These are phyloP conservation scores for Pyricularia sp. DNA, from an alignment of 2,329 filamentous ascomycete species.

Conservation along the genomic window DNA sequence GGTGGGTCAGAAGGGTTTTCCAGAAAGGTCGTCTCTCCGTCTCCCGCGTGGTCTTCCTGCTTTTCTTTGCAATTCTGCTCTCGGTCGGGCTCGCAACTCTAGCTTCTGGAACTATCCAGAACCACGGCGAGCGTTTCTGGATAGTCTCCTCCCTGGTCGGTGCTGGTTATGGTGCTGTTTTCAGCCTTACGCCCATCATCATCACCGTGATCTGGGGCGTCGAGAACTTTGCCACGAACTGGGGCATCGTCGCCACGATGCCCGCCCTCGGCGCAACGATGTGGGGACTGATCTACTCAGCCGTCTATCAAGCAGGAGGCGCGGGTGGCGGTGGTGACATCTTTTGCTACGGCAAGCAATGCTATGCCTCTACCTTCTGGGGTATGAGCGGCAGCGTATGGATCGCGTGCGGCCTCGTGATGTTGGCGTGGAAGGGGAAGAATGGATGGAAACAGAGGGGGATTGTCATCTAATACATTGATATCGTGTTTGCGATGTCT, in stretches of 20 bases:
- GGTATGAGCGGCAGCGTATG: slow-evolving; percentile 74
- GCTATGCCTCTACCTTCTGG: slow-evolving; percentile 80
- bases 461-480: slow-evolving; percentile 46
- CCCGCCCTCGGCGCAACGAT: slow-evolving; percentile 81
- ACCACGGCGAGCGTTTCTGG: slow-evolving; percentile 73
- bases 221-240: slow-evolving; percentile 97
- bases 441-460: slow-evolving; percentile 69
- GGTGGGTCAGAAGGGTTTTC: slow-evolving; percentile 20
- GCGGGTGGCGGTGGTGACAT: slow-evolving; percentile 29
- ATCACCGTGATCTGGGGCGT: slow-evolving; percentile 98
- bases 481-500: neutral
- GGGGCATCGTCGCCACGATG: slow-evolving; percentile 88
- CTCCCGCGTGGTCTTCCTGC: slow-evolving; percentile 71
- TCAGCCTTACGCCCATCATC: slow-evolving; percentile 82
- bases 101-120: slow-evolving; percentile 65
- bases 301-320: slow-evolving; percentile 60
- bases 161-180: slow-evolving; percentile 86
- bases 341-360: slow-evolving; percentile 73
- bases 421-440: slow-evolving; percentile 73
- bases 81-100: slow-evolving; percentile 70
- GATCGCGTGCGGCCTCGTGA: slow-evolving; percentile 62
- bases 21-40: slow-evolving; percentile 38
- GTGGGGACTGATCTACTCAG: slow-evolving; percentile 85
- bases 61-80: slow-evolving; percentile 65
- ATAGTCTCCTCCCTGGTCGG: slow-evolving; percentile 77